phyloP scores from a whole-genome alignment of 2,329 filamentous ascomycete genomes.

The Calonectria pseudoturangicola region DNA sequence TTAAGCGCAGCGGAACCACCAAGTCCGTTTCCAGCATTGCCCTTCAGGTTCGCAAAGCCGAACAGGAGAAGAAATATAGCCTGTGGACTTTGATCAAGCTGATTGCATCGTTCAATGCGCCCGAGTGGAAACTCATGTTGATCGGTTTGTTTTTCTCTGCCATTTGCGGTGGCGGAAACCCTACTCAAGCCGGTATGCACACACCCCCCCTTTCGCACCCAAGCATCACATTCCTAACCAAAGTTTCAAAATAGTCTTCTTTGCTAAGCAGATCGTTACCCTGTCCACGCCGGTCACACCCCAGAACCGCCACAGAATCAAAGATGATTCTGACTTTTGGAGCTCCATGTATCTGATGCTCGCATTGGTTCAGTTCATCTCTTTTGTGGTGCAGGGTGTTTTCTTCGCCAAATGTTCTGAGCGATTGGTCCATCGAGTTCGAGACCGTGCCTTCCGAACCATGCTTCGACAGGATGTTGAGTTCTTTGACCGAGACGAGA shows the following conservation, averaged over 20 bases:
- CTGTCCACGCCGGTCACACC: slow-evolving; percentile 74
- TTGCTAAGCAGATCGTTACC: slow-evolving; percentile 89
- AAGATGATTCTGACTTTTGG: slow-evolving; percentile 88
- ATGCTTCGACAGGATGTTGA: slow-evolving; percentile 95
- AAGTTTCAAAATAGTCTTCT: slow-evolving; percentile 81
- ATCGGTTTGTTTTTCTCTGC: slow-evolving; percentile 83
- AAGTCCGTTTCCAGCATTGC: slow-evolving; percentile 82
- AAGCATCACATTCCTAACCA: slow-evolving; percentile 16
- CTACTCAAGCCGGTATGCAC: slow-evolving; percentile 66
- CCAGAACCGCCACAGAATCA: slow-evolving; percentile 73
- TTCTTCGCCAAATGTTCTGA: slow-evolving; percentile 92
- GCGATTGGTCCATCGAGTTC: slow-evolving; percentile 86
- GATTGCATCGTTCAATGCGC: slow-evolving; percentile 85
- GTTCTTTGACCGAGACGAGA: slow-evolving; percentile 93
- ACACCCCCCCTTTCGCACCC: neutral
- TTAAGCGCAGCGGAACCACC: slow-evolving; percentile 72
- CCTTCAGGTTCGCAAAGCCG: slow-evolving; percentile 73
- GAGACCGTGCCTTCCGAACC: slow-evolving; percentile 87
- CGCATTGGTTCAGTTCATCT: slow-evolving; percentile 82
- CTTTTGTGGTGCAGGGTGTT: slow-evolving; percentile 81
- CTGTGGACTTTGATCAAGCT: slow-evolving; percentile 86
- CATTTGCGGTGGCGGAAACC: slow-evolving; percentile 88
- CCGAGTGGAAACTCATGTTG: slow-evolving; percentile 83
- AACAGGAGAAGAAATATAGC: slow-evolving; percentile 76
- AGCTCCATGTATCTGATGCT: slow-evolving; percentile 92